phyloP scores from a whole-genome alignment of 2,329 filamentous ascomycete genomes.

The Metarhizium brunneum region DNA sequence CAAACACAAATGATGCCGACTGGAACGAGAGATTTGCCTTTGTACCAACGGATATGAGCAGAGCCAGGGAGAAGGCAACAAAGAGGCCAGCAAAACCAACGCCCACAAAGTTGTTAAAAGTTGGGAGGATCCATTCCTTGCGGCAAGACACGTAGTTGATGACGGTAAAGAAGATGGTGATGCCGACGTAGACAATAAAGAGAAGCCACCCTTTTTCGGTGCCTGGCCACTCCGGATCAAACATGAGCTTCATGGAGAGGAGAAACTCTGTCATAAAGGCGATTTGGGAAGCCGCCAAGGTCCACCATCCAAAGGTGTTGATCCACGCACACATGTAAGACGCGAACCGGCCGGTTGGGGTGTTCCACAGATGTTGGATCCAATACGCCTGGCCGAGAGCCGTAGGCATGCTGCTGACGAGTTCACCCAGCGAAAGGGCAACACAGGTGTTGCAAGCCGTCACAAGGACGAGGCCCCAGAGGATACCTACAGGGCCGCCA shows the following conservation, averaged over 20 bases:
- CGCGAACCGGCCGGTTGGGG: conserved; percentile 34
- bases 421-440: conserved; percentile 44
- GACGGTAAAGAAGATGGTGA: conserved; percentile 36
- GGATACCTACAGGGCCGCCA: conserved; percentile 42
- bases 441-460: conserved; percentile 43
- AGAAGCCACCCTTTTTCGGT: conserved; percentile 39
- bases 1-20: conserved; percentile 41
- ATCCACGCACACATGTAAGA: conserved; percentile 52
- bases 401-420: conserved; percentile 50
- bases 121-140: conserved; percentile 26
- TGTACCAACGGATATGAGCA: conserved; percentile 42
- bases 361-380: conserved; percentile 28
- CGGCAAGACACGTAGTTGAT: conserved; percentile 44
- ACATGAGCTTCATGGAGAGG: conserved; percentile 46
- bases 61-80: conserved; percentile 38
- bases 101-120: conserved; percentile 48
- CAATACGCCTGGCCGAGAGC: conserved; percentile 52
- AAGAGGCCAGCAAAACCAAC: conserved; percentile 43
- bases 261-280: conserved; percentile 51
- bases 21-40: conserved; percentile 35
- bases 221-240: conserved; percentile 36
- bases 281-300: conserved; percentile 43
- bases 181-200: conserved; percentile 45
- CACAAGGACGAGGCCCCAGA: conserved; percentile 47
- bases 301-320: conserved; percentile 52